These are phyloP conservation scores for Suillus hirtellus DNA, from an alignment of 768 basidiomycete species.

Conservation along the genomic window DNA sequence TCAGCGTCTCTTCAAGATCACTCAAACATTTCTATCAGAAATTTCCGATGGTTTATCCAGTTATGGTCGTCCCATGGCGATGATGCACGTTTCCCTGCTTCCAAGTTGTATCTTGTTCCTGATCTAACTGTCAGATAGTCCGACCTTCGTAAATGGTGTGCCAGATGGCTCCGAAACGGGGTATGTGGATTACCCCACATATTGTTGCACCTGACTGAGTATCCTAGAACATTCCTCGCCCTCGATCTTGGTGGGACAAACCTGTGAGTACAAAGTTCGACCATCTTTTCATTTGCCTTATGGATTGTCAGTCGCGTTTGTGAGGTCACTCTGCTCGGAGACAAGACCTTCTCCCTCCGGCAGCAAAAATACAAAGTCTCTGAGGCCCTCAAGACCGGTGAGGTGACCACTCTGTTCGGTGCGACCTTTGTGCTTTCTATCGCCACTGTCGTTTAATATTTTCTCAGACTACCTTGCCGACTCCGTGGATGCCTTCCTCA, in stretches of 20 bases:
- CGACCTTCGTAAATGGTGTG: conserved; percentile 93
- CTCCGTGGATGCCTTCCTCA: conserved; percentile 94
- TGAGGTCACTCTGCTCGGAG: conserved; percentile 87
- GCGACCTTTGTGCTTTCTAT: conserved; percentile 17
- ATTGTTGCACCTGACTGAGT: conserved; percentile 10
- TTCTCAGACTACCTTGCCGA: conserved; percentile 92
- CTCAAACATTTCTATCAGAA: conserved; percentile 79
- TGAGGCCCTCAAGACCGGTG: conserved; percentile 89
- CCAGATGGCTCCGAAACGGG: conserved; percentile 94
- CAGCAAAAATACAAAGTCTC: conserved; percentile 99
- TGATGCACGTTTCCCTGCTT: conserved; percentile 64
- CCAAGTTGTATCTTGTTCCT: neutral
- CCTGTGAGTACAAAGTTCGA: conserved; percentile 57
- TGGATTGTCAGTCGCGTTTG: conserved; percentile 77
- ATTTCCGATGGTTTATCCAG: conserved; percentile 68
- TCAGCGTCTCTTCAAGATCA: conserved; percentile 65
- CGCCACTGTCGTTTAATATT: conserved; percentile 9
- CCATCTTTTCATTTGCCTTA: neutral
- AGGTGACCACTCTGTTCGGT: conserved; percentile 88
- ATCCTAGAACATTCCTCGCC: conserved; percentile 85
- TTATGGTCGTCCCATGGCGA: conserved; percentile 85
- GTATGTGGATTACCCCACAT: conserved; percentile 42
- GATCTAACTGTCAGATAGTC: conserved; percentile 44
- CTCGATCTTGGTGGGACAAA: conserved; percentile 98
- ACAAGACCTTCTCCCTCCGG: conserved; percentile 84